Percentiles rank a stretch among this genome's conserved stretches.
Conservation (phyloP, 2,329 filamentous ascomycete species). For the Piedraia hortae region DNA sequence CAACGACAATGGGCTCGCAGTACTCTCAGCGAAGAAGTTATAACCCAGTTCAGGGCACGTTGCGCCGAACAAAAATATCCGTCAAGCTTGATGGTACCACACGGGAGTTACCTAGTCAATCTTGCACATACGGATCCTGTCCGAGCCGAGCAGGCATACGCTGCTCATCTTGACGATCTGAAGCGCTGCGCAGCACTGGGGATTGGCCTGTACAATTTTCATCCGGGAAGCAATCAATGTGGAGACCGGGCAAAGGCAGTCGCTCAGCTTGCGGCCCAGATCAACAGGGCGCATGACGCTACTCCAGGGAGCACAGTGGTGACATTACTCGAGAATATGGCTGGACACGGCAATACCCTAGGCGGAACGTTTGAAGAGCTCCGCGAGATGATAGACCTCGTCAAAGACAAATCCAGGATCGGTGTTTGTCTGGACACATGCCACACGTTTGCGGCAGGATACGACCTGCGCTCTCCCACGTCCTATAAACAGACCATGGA, state of each 20-base stretch:
- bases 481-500: constrained; percentile 46
- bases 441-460: constrained; percentile 81
- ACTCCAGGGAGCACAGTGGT: constrained; percentile 44
- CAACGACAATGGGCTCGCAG: constrained; percentile 87
- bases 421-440: constrained; percentile 94
- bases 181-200: constrained; percentile 60
- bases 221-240: constrained; percentile 54
- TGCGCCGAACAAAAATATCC: constrained; percentile 45
- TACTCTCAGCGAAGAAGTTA: constrained; percentile 38
- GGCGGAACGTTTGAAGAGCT: constrained; percentile 70
- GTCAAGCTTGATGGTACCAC: constrained; percentile 50
- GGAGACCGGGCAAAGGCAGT: constrained; percentile 41
- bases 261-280: constrained; percentile 46
- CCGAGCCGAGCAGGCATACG: constrained; percentile 67
- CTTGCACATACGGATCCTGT: constrained; percentile 56
- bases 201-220: constrained; percentile 90
- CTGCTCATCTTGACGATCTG: constrained; percentile 66
- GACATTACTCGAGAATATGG: constrained; percentile 88
- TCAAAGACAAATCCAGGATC: constrained; percentile 58
- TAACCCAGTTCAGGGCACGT: constrained; percentile 38
- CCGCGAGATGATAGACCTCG: constrained; percentile 49
- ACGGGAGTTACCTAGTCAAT: constrained; percentile 92
- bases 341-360: constrained; percentile 63
- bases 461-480: constrained; percentile 54
- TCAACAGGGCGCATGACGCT: constrained; percentile 57